A percentile compares a stretch with the other conserved stretches of the same genome.
These are phyloP conservation scores for Cutaneotrichosporon sp. DNA, from an alignment of 1,284 basidiomycete genomes.

Conservation along the genomic window DNA sequence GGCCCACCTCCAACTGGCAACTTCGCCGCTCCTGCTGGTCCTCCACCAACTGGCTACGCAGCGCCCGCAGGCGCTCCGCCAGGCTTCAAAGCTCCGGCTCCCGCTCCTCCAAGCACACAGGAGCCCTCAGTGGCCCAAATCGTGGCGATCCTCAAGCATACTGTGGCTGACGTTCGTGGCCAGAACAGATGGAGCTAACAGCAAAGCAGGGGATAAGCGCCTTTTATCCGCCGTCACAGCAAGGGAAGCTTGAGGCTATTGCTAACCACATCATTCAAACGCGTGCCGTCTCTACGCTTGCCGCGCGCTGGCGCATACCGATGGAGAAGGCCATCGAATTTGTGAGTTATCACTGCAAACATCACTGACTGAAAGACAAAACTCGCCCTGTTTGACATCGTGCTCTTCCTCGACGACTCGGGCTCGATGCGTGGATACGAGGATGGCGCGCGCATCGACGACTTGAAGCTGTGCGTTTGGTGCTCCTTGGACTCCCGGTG, in stretches of 20 bases:
- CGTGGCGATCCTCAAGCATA: conserved; percentile 29
- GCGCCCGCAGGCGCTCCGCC: too few species aligned
- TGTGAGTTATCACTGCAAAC: too few species aligned
- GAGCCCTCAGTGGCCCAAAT: neutral
- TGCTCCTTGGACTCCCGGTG: too few species aligned
- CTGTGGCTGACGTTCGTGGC: conserved; percentile 46
- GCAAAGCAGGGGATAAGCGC: conserved; percentile 46
- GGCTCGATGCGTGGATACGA: conserved; percentile 49
- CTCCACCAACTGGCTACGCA: neutral
- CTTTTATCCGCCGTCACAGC: conserved; percentile 48
- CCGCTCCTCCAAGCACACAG: neutral
- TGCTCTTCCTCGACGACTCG: conserved; percentile 49
- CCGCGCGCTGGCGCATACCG: conserved; percentile 48
- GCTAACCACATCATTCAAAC: conserved; percentile 46
- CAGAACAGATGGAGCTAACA: conserved; percentile 5
- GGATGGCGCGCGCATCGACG: conserved; percentile 46
- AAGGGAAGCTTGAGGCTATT: conserved; percentile 44
- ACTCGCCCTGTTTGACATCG: conserved; percentile 45
- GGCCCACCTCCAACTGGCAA: neutral
- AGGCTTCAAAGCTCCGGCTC: neutral
- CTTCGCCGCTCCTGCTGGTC: neutral
- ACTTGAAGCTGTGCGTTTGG: conserved; percentile 43
- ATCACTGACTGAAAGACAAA: conserved; percentile 38
- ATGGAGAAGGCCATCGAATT: conserved; percentile 48
- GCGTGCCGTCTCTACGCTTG: conserved; percentile 45